Base-by-base conservation (phyloP, 805 yeast species). In the Nakazawaea populi region DNA sequence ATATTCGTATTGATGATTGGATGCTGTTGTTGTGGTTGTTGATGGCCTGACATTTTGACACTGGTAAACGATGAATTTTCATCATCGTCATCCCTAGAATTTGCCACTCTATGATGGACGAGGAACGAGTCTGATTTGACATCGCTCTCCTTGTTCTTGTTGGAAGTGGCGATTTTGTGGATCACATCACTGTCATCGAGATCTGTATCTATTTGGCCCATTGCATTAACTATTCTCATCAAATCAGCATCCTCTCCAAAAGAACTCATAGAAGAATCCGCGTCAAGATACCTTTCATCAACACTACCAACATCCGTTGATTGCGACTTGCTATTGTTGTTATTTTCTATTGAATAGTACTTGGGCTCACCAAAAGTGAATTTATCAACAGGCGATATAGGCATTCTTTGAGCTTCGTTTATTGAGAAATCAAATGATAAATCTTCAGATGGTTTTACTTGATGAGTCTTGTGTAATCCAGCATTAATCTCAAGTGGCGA, bases 321-420 rank as follows among this genome's bases (percentile, higher is more conserved):
- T 32, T 8, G 35, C 9, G 42, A 46, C 14, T 39, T 10, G 12
- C n/a, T 31, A 14, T 18, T 39, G 35, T 9, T 31, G 9, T 40
- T 46, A 18, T 28, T 31, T 11, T 32, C 46, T 8, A 49, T 36
- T 8, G 31, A 18, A 41, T 44, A 41, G 5, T n/a, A 27, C n/a
- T 34, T 32, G 9, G 52, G 48, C n/a, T 49, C 48, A 40, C 40
- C 40, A 29, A 49, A 49, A 12, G 46, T 39, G 30, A 43, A 36
- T n/a, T 49, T 41, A 29, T 49, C 52, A 10, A 49, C 46, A 5
- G 52, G 52, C n/a, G 52, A 49, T 7, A 51, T 51, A 18, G 50
- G 50, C 36, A 51, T 42, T 42, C 47, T 42, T 12, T 46, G 18
- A 4, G 34, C 47, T 31, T 46, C 46, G 29, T 46, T 46, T 9